phyloP scores from a whole-genome alignment of 139 green algal genomes.

The Picochlorum sp. region DNA sequence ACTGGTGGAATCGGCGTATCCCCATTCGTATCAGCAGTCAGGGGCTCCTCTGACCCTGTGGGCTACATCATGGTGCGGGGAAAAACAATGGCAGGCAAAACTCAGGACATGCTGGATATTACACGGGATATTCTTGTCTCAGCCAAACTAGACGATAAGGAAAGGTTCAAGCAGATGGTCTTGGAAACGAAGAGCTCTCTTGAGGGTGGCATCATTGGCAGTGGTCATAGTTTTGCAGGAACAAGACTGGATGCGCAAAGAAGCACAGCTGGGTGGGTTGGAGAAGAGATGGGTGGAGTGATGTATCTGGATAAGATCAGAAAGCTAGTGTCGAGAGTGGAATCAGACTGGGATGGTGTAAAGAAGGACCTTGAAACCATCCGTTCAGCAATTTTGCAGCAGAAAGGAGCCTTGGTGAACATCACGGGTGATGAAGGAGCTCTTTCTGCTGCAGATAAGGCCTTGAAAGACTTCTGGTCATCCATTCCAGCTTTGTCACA shows the following conservation, averaged over 20 bases:
- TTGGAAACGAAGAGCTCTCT: conserved; percentile 82
- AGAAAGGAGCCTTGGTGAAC: conserved; percentile 83
- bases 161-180: conserved; percentile 93
- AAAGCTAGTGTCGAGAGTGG: conserved; percentile 69
- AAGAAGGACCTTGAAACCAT: conserved; percentile 61
- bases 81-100: conserved; percentile 88
- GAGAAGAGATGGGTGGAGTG: conserved; percentile 85
- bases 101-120: conserved; percentile 79
- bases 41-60: conserved; percentile 51
- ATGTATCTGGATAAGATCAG: conserved; percentile 85
- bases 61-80: conserved; percentile 78
- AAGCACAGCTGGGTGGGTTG: conserved; percentile 68
- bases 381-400: conserved; percentile 56
- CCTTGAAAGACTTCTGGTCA: conserved; percentile 66
- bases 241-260: conserved; percentile 79
- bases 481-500: conserved; percentile 53
- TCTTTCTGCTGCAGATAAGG: conserved; percentile 43
- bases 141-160: conserved; percentile 74
- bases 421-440: conserved; percentile 81
- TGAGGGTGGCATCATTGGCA: conserved; percentile 68
- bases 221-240: conserved; percentile 76
- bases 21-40: conserved; percentile 63
- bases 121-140: conserved; percentile 75
- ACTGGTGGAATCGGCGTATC: conserved; percentile 89
- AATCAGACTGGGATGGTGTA: conserved; percentile 78